Base-by-base conservation (phyloP, 805 yeast genomes). In the Pichia thaimueangensis region DNA sequence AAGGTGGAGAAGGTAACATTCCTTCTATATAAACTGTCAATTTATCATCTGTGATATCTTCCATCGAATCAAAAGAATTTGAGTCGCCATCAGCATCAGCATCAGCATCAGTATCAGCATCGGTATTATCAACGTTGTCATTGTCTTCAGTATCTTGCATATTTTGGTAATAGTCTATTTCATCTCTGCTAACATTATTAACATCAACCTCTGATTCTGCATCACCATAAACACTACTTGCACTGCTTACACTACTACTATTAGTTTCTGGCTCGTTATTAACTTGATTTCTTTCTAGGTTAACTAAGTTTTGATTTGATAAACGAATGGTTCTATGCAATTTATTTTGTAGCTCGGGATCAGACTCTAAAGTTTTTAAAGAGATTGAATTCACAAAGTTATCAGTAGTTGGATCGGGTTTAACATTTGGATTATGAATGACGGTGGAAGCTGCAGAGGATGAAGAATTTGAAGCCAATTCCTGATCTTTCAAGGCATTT, bases 1-100 rank as follows among this genome's bases (percentile, higher is more conserved):
- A 67, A 6, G 86, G 83, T n/a, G 87, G 85, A 32, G 84, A 77
- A 11, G 83, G 78, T 23, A 64, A 51, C 37, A 67, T 59, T 45
- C 59, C 55, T 42, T 73, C 70, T 13, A 48, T 68, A 69, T 49
- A 70, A 65, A 56, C 60, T 32, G 70, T 76, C 29, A 65, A 66
- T 29, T 62, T 68, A 15, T 62, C 63, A 16, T 42, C 30, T 6
- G 35, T 35, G 13, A 29, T 16, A 25, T 35, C 41, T 15, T 41
- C 45, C 16, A 36, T 31, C 16, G 36, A 25, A 19, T 59, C 58
- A 12, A 52, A 50, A 30, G 45, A 42, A 17, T 50, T 55, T 1
- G 60, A 66, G 13, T 63, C 63, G 16, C 60, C 41, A 9, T 35
- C 36, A 16, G 31, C 45, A 19, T 45, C 35, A 5, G 35, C 45